Conservation (phyloP, 306 rosid species). For the Vigna unguiculata region DNA sequence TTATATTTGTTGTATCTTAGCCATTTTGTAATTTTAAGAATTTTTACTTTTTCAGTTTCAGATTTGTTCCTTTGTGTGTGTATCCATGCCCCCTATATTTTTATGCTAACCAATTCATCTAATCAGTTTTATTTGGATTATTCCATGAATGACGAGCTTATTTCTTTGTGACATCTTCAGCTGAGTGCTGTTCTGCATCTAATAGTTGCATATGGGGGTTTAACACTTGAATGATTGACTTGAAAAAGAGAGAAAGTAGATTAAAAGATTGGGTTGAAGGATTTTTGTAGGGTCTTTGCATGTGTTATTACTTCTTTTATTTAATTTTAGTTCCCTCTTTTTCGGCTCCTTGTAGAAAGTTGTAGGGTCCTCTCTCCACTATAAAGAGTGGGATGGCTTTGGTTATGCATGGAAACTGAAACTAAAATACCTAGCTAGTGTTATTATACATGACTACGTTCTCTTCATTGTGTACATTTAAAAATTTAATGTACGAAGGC, state of each 20-base stretch:
- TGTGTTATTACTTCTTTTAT: background rate
- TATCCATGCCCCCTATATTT: background rate
- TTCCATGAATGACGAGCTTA: slow-evolving; percentile 11
- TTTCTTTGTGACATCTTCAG: background rate
- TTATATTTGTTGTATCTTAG: background rate
- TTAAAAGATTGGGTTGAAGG: background rate
- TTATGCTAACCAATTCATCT: background rate
- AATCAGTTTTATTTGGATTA: background rate
- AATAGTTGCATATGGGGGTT: slow-evolving; percentile 15
- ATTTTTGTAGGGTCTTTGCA: background rate
- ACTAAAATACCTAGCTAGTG: slow-evolving; percentile 11
- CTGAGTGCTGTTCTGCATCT: slow-evolving; percentile 10
- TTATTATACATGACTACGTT: background rate
- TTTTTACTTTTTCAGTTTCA: background rate
- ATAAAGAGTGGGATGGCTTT: background rate
- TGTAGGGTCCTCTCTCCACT: background rate
- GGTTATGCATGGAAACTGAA: slow-evolving; percentile 5
- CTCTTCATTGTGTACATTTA: background rate
- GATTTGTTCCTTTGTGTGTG: background rate
- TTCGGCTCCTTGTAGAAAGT: slow-evolving; percentile 4
- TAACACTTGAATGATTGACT: background rate
- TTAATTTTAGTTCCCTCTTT: background rate
- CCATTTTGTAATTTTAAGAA: background rate
- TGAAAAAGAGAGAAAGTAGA: too few species aligned
- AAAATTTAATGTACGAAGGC: background rate